Percentiles rank a stretch among this genome's conserved stretches.
Conservation (phyloP, 2,329 filamentous ascomycete genomes). For the Clathrospora elynae region DNA sequence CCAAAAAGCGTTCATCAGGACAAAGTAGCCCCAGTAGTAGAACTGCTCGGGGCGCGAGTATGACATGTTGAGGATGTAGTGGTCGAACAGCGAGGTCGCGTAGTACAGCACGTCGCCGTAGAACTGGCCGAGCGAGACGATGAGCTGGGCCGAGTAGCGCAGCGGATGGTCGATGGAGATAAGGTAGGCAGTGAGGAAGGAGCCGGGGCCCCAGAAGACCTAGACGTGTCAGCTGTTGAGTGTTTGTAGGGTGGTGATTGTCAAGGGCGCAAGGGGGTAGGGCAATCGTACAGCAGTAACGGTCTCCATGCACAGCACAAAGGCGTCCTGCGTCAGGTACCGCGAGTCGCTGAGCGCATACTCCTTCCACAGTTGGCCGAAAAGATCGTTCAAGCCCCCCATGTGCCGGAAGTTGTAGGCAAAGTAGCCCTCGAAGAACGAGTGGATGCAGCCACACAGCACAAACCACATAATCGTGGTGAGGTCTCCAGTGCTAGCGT, state of each 20-base stretch:
- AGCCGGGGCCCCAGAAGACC: constrained; percentile 66
- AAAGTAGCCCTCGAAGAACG: constrained; percentile 87
- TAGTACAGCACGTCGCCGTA: constrained; percentile 70
- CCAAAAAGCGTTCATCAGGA: constrained; percentile 70
- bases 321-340: constrained; percentile 76
- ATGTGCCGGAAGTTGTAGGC: constrained; percentile 70
- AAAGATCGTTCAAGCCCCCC: constrained; percentile 70
- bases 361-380: constrained; percentile 91
- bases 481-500: constrained; percentile 60
- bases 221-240: constrained; percentile 33
- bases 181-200: constrained; percentile 60
- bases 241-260: neutral
- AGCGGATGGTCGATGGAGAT: constrained; percentile 61
- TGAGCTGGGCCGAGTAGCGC: constrained; percentile 63
- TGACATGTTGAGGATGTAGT: constrained; percentile 58
- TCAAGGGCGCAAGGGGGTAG: no score
- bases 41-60: constrained; percentile 67
- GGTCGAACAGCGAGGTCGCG: constrained; percentile 66
- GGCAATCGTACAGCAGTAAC: constrained; percentile 70
- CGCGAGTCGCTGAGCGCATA: constrained; percentile 86
- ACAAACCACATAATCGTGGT: constrained; percentile 74
- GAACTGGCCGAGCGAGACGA: constrained; percentile 67
- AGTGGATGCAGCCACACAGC: constrained; percentile 74
- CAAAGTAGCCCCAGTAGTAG: constrained; percentile 71
- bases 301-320: constrained; percentile 85